Base-by-base conservation (phyloP, 306 rosid species). In the Castanea mollissima region DNA sequence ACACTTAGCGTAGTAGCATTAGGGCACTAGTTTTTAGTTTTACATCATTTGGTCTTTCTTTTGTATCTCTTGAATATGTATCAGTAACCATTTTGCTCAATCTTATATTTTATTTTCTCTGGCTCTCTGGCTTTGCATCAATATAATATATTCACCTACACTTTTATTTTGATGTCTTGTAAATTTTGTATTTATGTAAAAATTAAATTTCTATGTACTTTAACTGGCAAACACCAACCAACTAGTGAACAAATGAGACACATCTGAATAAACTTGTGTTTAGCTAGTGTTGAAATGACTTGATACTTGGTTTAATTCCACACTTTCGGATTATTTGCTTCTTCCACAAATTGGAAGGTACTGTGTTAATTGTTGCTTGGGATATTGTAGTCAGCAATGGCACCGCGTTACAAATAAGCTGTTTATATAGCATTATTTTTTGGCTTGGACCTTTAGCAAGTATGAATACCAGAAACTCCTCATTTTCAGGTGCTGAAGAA, bases 401-500 rank as follows among this genome's bases (percentile, higher is more conserved):
- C 46, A 38, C 11, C 46, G 7, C 11, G 7, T 38, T 38, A 38
- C 11, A 38, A 34, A 67, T 6, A 8, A 9, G 13, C 4, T 21
- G 31, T 58, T 67, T 32, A 25, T 34, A 34, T 67, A 19, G 18
- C 34, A 18, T 25, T 15, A 73, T 3, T 25, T 54, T 73, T 29
- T 54, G 16, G 18, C 15, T 13, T 13, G 6, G 62, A 31, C 38
- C 62, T 73, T 55, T 51, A 49, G 54, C 60, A 69, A 67, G 63
- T 34, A 16, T 51, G 57, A 21, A 34, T 32, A 55, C 56, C 12
- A 29, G 34, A 84, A 56, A 46, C 59, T 73, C 81, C 77, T 80
- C 82, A 74, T 86, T 71, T 65, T 80, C 90, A 94, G 97, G 96
- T 95, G 82, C 86, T 95, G 92, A 91, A 92, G 87, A 84, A 70